Evolutionary conservation across 2,329 filamentous ascomycete species (phyloP).

Genomic region (Aspergillus hiratsukae): DNA sequence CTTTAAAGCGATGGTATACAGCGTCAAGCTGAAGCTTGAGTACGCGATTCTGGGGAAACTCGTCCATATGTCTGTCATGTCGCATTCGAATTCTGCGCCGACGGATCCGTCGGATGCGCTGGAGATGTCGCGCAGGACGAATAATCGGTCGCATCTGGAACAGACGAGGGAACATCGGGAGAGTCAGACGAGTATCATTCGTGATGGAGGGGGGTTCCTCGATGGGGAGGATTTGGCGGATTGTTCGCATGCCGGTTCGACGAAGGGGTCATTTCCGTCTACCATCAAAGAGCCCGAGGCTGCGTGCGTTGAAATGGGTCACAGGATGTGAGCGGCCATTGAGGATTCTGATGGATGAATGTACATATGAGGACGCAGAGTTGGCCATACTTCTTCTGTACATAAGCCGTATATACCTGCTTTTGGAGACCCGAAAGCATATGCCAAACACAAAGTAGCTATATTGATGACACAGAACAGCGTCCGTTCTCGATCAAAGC

Average conservation of each 20-base stretch:
- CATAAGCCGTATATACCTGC: not conserved
- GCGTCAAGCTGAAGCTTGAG: conserved; percentile 48
- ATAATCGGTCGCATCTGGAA: not conserved
- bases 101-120: not conserved
- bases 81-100: not conserved
- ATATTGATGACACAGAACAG: too few relatives aligned
- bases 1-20: conserved; percentile 34
- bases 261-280: not conserved
- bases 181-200: not conserved
- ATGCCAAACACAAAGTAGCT: too few relatives aligned
- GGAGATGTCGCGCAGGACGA: not conserved
- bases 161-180: not conserved
- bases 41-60: conserved; percentile 49
- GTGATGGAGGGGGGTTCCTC: not conserved
- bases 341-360: not conserved
- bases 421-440: too few relatives aligned
- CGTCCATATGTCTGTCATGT: conserved; percentile 21
- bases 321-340: not conserved
- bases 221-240: not conserved
- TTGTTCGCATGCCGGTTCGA: not conserved
- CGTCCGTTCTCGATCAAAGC: too few relatives aligned
- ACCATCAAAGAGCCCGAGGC: not conserved
- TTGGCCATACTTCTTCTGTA: not conserved
- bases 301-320: not conserved
- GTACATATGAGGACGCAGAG: not conserved